These are phyloP conservation scores for Gossypium gossypioides DNA, from an alignment of 441 rosid species.

Conservation along the genomic window DNA sequence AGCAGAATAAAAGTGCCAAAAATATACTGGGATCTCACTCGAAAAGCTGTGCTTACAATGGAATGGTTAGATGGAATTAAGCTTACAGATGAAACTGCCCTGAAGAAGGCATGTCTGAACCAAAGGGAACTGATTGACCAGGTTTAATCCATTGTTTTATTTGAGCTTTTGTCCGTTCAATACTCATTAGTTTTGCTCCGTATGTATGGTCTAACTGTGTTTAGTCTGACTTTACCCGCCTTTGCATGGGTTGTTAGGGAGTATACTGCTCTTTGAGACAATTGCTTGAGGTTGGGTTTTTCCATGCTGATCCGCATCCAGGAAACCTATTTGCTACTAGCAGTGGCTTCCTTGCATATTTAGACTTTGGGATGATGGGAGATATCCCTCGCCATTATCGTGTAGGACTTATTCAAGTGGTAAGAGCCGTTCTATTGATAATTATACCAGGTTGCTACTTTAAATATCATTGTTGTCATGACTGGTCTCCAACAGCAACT, in stretches of 20 bases:
- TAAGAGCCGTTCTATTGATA: slow-evolving; percentile 25
- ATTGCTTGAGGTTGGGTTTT: slow-evolving; percentile 91
- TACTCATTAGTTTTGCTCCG: neutral
- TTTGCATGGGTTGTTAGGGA: slow-evolving; percentile 43
- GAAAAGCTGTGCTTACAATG: slow-evolving; percentile 88
- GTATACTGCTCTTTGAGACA: slow-evolving; percentile 89
- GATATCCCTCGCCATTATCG: slow-evolving; percentile 93
- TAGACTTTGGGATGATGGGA: slow-evolving; percentile 99
- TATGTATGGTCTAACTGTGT: neutral
- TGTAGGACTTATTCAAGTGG: slow-evolving; percentile 94
- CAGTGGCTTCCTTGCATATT: slow-evolving; percentile 75
- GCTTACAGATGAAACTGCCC: slow-evolving; percentile 65
- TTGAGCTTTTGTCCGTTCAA: neutral
- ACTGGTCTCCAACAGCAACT: neutral
- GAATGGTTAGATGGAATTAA: slow-evolving; percentile 98
- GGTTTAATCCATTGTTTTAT: slow-evolving; percentile 31
- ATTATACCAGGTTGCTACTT: slow-evolving; percentile 1
- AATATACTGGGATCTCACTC: slow-evolving; percentile 76
- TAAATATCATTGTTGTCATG: neutral
- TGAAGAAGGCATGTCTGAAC: slow-evolving; percentile 55
- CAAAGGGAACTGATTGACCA: slow-evolving; percentile 75
- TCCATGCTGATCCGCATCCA: slow-evolving; percentile 99
- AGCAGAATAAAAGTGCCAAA: slow-evolving; percentile 76
- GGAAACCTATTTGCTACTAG: slow-evolving; percentile 88
- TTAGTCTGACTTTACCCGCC: neutral